Base-by-base conservation (phyloP, 768 basidiomycete species). In the Russula foetens region DNA sequence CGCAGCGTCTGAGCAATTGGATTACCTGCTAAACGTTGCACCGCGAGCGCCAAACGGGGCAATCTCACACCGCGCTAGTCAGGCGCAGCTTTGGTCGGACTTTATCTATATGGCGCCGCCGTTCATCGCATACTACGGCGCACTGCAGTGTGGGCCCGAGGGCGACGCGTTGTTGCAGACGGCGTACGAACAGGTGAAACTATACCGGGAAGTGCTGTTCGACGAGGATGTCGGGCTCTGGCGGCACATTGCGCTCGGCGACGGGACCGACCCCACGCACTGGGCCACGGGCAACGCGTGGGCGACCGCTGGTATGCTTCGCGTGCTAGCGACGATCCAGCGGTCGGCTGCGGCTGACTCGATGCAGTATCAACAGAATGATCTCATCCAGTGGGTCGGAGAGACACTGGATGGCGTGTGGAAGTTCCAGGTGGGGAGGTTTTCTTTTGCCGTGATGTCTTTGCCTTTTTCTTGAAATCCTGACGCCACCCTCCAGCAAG, bases 291-390 rank as follows among this genome's bases (percentile, higher is more conserved):
- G n/a, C n/a, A n/a, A n/a, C n/a, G 85, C 75, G 0, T 90, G 88
- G 88, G 87, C 85, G 0, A 84, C 84, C 0, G 81, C 80, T 4
- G 85, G 86, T 2, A 83, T 84, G 76, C 70, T 82, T 21, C 77
- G 86, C 2, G 83, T 88, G 3, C 69, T 81, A 5, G 75, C 77
- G 49, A 84, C 83, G 0, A 74, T 85, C 49, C 73, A 74, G 53
- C 72, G 78, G 48, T 78, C 82, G 0, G 67, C 69, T 8, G 70
- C 72, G 45, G 74, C 75, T 8, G 55, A 53, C 2, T 51, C 71
- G 21, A 75, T 83, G 60, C 28, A 60, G 33, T 63, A 63, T 3
- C 76, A 84, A 52, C 75, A 75, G 59, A 52, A 60, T 0, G 75
- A 84, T 60, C 73, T 85, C 15, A 74, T 72, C 12, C 60, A 66